phyloP scores from a whole-genome alignment of 192 early-diverging fungal species.

The Haplosporangium gracile region DNA sequence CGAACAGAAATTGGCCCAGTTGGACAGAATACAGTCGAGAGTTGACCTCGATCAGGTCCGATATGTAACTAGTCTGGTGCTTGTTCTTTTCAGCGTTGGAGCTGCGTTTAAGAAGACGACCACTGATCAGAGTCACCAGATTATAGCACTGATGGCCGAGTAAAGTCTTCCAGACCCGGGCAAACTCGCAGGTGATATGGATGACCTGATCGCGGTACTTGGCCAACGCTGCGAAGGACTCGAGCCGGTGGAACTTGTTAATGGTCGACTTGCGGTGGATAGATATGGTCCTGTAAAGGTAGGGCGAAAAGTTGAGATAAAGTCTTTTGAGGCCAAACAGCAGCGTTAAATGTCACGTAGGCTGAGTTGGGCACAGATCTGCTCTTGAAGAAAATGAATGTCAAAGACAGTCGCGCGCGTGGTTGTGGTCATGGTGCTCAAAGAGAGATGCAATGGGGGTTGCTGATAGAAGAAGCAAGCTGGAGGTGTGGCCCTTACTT shows the following conservation, averaged over 20 bases:
- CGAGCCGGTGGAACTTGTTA: slow-evolving; percentile 9
- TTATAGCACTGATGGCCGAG: background rate
- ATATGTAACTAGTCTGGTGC: background rate
- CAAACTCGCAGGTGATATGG: background rate
- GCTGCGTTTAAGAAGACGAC: background rate
- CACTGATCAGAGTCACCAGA: background rate
- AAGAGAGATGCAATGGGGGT: background rate
- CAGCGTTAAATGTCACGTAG: slow-evolving; percentile 8
- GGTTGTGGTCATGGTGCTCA: background rate
- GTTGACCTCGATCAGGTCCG: background rate
- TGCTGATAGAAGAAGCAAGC: background rate
- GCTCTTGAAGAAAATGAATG: slow-evolving; percentile 10
- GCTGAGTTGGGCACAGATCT: slow-evolving; percentile 17
- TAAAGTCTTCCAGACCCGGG: slow-evolving; percentile 9
- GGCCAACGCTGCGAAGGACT: background rate
- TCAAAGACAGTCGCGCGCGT: slow-evolving; percentile 6
- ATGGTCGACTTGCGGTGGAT: slow-evolving; percentile 7
- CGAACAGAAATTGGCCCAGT: slow-evolving; percentile 2
- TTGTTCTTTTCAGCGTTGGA: slow-evolving; percentile 3
- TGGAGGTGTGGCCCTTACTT: background rate
- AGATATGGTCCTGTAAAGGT: background rate
- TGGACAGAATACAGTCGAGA: background rate
- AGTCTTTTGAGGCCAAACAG: slow-evolving; percentile 2
- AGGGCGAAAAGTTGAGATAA: slow-evolving; percentile 8
- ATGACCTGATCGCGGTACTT: background rate